A percentile compares a stretch with the other conserved stretches of the same genome.
These are phyloP conservation scores for Neoboletus brunneissimus DNA, from an alignment of 768 basidiomycete species.

Conservation along the genomic window DNA sequence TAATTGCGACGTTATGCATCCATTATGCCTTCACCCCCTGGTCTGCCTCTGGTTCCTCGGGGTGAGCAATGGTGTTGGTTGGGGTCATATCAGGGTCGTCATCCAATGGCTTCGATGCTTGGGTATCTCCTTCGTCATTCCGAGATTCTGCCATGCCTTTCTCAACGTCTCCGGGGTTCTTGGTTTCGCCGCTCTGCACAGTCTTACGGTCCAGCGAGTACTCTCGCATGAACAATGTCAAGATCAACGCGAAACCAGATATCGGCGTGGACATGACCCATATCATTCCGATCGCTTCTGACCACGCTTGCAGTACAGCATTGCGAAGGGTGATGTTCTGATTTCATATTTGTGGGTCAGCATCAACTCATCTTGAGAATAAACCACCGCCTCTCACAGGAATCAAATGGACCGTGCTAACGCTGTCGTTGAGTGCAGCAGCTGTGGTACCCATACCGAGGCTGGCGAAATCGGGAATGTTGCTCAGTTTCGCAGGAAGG, in stretches of 20 bases:
- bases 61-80: neutral
- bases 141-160: slow-evolving; percentile 8
- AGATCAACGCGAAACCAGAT: slow-evolving; percentile 49
- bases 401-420: slow-evolving; percentile 36
- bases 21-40: neutral
- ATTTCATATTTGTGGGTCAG: neutral
- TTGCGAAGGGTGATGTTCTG: slow-evolving; percentile 50
- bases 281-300: slow-evolving; percentile 45
- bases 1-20: no score
- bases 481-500: slow-evolving; percentile 32
- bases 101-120: neutral
- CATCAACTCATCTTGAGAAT: neutral
- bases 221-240: slow-evolving; percentile 52
- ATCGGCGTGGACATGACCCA: slow-evolving; percentile 49
- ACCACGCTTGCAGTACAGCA: slow-evolving; percentile 59
- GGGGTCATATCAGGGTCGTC: slow-evolving; percentile 7
- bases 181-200: slow-evolving; percentile 36
- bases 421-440: no score
- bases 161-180: slow-evolving; percentile 32
- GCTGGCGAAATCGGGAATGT: slow-evolving; percentile 32
- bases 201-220: slow-evolving; percentile 59
- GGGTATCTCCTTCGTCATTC: no score
- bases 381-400: slow-evolving; percentile 7
- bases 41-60: neutral
- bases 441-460: slow-evolving; percentile 23